Base-by-base conservation (phyloP, 2,329 filamentous ascomycete genomes). In the Chrysoporthe deuterocubensis region DNA sequence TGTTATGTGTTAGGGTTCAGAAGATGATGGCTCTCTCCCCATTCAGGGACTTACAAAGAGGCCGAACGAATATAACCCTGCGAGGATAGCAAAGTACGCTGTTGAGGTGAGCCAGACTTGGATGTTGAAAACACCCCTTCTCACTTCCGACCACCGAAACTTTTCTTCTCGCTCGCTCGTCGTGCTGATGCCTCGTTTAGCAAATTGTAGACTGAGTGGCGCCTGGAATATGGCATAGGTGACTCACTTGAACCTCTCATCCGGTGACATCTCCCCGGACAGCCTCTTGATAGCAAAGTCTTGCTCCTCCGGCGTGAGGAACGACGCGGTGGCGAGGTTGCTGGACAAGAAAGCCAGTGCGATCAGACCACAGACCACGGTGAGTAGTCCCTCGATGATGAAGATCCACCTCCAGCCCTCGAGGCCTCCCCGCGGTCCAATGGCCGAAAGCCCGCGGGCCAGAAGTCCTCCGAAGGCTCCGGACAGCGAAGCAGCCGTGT, bases 391-490 rank as follows among this genome's bases (percentile, higher is more conserved):
- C 72, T 89, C 88, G 8, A 89, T 81, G 59, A 89, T 84, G 67
- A 90, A 86, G 18, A 90, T 89, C 86, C 86, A 90, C 42, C 87
- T 80, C 87, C 87, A 90, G 3, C 82, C 83, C 68, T 82, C 83
- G 4, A 88, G 77, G 0, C 84, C 84, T 1, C 84, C 86, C 4
- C 80, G 76, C 0, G 82, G 81, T 0, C 83, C 87, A 67, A 91
- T 89, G n/a, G 85, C 82, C 0, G 85, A 84, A 6, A 91, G 78
- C 0, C 87, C 89, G 11, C 87, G 82, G 8, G 89, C 89, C 7
- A 90, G 79, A 0, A 91, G 80, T 78, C 84, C 88, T 40, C 87
- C 87, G 73, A 90, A 90, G 1, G 88, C 88, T 2, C 88, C 88
- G 0, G 87, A 89, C 5, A 91, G 77, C 1, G 88, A 89, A 0